These are phyloP conservation scores for Peltaster fructicola DNA, from an alignment of 2,329 filamentous ascomycete species.

Conservation along the genomic window DNA sequence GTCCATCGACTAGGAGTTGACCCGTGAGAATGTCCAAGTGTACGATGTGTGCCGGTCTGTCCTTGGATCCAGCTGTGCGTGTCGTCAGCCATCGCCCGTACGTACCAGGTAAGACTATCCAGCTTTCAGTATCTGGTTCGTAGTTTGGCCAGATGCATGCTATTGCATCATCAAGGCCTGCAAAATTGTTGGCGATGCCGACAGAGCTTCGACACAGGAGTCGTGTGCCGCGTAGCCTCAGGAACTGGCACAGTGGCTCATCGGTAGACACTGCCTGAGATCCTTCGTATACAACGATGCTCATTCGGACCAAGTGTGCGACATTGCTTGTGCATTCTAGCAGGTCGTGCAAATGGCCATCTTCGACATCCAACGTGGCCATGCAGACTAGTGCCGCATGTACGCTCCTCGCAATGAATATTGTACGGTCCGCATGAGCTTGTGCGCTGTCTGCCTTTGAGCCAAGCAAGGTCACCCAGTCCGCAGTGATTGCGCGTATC, in stretches of 20 bases:
- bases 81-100: too few species aligned
- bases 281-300: conserved; percentile 10
- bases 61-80: too few species aligned
- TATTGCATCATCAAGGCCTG: conserved; percentile 8
- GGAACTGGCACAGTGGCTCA: neutral
- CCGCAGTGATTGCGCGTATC: conserved; percentile 26
- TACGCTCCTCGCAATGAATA: conserved; percentile 23
- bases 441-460: conserved; percentile 24
- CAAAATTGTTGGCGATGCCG: conserved; percentile 2
- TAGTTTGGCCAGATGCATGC: conserved; percentile 25
- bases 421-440: conserved; percentile 18
- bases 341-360: conserved; percentile 6
- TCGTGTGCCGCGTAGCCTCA: conserved; percentile 5
- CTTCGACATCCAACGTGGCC: conserved; percentile 25
- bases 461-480: conserved; percentile 35
- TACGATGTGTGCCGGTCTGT: conserved; percentile 20
- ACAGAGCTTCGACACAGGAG: conserved; percentile 8
- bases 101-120: too few species aligned
- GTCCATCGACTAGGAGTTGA: conserved; percentile 31
- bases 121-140: conserved; percentile 7
- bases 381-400: conserved; percentile 40
- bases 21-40: conserved; percentile 31
- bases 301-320: conserved; percentile 8
- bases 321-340: conserved; percentile 6
- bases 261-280: conserved; percentile 1